Base-by-base conservation (phyloP, 2,329 filamentous ascomycete species). In the Penicillium carneum region DNA sequence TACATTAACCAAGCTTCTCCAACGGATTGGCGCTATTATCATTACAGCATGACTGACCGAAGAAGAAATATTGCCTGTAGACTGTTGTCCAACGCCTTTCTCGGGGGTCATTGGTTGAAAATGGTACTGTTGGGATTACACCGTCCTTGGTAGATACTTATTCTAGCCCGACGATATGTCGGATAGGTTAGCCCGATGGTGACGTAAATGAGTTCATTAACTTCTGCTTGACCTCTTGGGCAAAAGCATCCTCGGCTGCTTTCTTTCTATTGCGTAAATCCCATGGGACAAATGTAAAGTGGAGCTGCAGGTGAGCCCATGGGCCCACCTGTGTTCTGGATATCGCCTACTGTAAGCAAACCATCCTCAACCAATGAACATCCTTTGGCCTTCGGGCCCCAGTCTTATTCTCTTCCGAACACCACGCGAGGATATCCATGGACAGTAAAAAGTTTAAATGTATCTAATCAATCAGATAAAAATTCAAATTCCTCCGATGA, bases 401-500 rank as follows among this genome's bases (percentile, higher is more conserved):
- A 26, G 23, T 26, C 23, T 26, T 1, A 26, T 5, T 26, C 23
- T 26, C 5, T 26, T 26, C 23, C 23, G 23, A 26, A 26, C 23
- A 26, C 23, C 23, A 26, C 23, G 23, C 23, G 23, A 26, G 23
- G 23, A 5, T 20, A 2, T 49, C 12, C 20, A 20, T 10, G 14
- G 11, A 20, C 4, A 33, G 8, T 23, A 1, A 20, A 53, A 53
- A 53, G 26, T 53, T 4, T 23, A 52, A 42, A 53, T 8, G 4
- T 2, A 53, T 53, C 51, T 54, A 54, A 54, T 54, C 51, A 54
- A 54, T 54, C 51, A 54, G 51, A 54, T 54, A 54, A 54, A 26
- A 45, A 51, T 51, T 50, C 3, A 51, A 51, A 18, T 39, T 39
- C 10, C 1, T 16, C 14, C 33, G 10, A 38, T 12, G 0, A 50